Base-by-base conservation (phyloP, 768 basidiomycete species). In the Dendrothele bispora region DNA sequence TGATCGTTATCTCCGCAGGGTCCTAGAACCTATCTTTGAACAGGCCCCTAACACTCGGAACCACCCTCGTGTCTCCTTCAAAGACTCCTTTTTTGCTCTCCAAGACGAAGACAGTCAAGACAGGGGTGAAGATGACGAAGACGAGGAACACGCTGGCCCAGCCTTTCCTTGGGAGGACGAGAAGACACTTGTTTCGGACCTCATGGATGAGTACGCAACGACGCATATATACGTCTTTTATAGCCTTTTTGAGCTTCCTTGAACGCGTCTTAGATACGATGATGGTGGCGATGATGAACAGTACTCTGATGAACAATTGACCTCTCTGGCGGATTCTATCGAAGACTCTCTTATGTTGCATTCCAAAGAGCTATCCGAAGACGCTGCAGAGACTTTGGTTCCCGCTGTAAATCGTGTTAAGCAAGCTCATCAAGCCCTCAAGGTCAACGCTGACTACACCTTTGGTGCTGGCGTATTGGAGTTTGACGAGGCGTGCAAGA, bases 401-500 rank as follows among this genome's bases (percentile, higher is more conserved):
- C 74, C 72, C 5, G 66, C 74, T 7, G 70, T 77, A 46, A 80
- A 79, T 48, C 71, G 71, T 53, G 70, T 83, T 49, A 74, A 67
- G 43, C 55, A 62, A 11, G 61, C 63, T 7, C 73, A 73, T 63
- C 57, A 62, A 43, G 41, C 58, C 54, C 55, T 78, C 20, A 63
- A 71, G 27, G 60, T 66, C 3, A 62, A 66, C 36, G 66, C 74
- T 28, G 77, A 78, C 56, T 49, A 55, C 11, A 52, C 53, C 1
- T 74, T 65, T 48, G 64, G 60, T 0, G 65, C 64, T 43, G 83
- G 79, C 6, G 59, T 86, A 28, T 60, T 79, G 10, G 60, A 65
- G 5, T 79, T 86, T 63, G 77, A 85, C 57, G 71, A 73, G 15
- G 77, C 73, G 18, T 76, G 80, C 61, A 80, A 78, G 56, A 68